Percentiles rank a stretch among this genome's conserved stretches.
These are phyloP conservation scores for Leishmania turanica DNA, from an alignment of 208 protist genomes.

Conservation along the genomic window DNA sequence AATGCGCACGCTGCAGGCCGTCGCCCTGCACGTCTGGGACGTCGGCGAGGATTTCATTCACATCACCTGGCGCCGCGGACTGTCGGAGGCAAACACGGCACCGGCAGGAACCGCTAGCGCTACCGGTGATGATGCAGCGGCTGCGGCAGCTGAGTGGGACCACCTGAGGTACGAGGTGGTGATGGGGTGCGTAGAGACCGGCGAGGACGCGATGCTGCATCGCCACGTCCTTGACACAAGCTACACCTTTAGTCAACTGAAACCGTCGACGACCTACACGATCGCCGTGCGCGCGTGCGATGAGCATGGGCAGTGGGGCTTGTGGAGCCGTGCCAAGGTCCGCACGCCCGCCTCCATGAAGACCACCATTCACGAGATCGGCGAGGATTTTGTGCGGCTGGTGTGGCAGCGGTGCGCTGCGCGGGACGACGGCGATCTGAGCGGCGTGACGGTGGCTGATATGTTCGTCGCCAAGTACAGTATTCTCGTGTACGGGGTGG, in stretches of 20 bases:
- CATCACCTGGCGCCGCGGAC: slow-evolving; percentile 73
- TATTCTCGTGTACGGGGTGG: slow-evolving; percentile 76
- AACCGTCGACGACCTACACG: slow-evolving; percentile 79
- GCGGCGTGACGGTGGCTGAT: slow-evolving; percentile 47
- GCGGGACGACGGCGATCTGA: slow-evolving; percentile 28
- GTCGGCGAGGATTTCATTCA: slow-evolving; percentile 91
- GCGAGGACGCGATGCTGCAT: slow-evolving; percentile 80
- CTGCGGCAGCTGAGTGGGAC: slow-evolving; percentile 33
- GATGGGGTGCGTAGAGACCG: slow-evolving; percentile 78
- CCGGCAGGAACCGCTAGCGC: background rate
- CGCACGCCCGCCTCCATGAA: slow-evolving; percentile 82
- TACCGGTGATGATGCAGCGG: background rate
- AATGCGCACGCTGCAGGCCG: slow-evolving; percentile 69
- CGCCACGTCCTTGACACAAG: slow-evolving; percentile 81
- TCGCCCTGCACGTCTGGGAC: slow-evolving; percentile 80
- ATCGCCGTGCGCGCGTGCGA: slow-evolving; percentile 89
- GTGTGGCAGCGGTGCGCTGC: slow-evolving; percentile 79
- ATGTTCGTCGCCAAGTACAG: slow-evolving; percentile 81
- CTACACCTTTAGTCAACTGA: slow-evolving; percentile 88
- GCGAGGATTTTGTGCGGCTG: slow-evolving; percentile 91
- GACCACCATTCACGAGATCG: slow-evolving; percentile 89
- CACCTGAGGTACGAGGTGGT: slow-evolving; percentile 92
- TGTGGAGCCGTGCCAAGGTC: slow-evolving; percentile 79
- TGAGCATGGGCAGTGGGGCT: slow-evolving; percentile 83
- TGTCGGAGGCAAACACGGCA: slow-evolving; percentile 29